phyloP scores from a whole-genome alignment of 352 stramenopile genomes.

The Sclerospora graminicola region DNA sequence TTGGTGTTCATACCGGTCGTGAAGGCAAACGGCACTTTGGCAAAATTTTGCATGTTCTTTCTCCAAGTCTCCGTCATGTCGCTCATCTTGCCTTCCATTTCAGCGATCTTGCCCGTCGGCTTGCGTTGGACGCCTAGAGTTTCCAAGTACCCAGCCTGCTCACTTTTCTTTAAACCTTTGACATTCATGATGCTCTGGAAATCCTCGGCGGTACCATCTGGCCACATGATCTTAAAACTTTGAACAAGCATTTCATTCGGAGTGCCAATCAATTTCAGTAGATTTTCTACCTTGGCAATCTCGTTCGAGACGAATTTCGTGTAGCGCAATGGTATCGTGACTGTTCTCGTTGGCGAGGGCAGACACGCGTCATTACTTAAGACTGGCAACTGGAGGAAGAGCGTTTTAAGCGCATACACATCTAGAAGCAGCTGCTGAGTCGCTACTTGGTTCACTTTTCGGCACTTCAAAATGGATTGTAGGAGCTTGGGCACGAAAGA shows the following conservation, averaged over 20 bases:
- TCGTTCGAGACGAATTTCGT: slow-evolving; percentile 96
- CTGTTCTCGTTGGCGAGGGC: slow-evolving; percentile 29
- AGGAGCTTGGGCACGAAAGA: slow-evolving; percentile 88
- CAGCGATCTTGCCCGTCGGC: slow-evolving; percentile 55
- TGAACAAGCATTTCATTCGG: slow-evolving; percentile 93
- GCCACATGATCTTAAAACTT: slow-evolving; percentile 95
- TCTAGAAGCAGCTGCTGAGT: slow-evolving; percentile 99
- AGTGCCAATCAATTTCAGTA: slow-evolving; percentile 97
- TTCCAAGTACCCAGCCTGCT: slow-evolving; percentile 51
- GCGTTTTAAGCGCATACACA: slow-evolving; percentile 95
- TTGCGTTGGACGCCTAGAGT: slow-evolving; percentile 56
- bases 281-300: slow-evolving; percentile 92
- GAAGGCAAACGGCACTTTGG: slow-evolving; percentile 68
- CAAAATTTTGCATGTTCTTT: slow-evolving; percentile 81
- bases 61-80: slow-evolving; percentile 81
- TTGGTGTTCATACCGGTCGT: slow-evolving; percentile 29
- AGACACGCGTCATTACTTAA: slow-evolving; percentile 46
- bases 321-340: slow-evolving; percentile 88
- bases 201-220: slow-evolving; percentile 86
- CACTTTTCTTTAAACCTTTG: slow-evolving; percentile 86
- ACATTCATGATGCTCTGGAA: slow-evolving; percentile 93
- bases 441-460: slow-evolving; percentile 91
- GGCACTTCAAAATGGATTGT: slow-evolving; percentile 81
- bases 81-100: slow-evolving; percentile 82
- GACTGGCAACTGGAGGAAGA: slow-evolving; percentile 92